phyloP scores from a whole-genome alignment of 2,329 filamentous ascomycete species.

The Cadophora malorum region DNA sequence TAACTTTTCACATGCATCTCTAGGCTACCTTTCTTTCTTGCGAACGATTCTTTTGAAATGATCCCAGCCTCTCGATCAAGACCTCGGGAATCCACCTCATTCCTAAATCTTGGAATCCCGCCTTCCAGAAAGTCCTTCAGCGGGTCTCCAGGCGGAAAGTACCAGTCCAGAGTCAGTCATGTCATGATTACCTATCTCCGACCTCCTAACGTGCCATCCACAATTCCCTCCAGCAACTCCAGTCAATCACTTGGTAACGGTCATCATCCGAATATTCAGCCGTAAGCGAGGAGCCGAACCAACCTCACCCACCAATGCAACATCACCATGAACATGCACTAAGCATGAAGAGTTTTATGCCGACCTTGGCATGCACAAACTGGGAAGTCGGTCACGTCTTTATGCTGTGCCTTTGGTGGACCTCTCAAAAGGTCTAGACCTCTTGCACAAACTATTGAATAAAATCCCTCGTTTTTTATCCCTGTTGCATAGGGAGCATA shows the following conservation, averaged over 20 bases:
- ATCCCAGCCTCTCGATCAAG: not conserved
- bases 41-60: not conserved
- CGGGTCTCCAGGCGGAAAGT: not conserved
- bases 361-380: conserved; percentile 13
- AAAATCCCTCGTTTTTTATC: not conserved
- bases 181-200: not conserved
- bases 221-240: not conserved
- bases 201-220: not conserved
- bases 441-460: conserved; percentile 14
- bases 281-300: not conserved
- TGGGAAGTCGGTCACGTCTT: not conserved
- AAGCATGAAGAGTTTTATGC: conserved; percentile 13
- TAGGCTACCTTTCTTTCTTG: not conserved
- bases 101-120: not conserved
- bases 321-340: not conserved
- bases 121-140: not conserved
- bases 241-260: not conserved
- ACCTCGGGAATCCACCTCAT: not conserved
- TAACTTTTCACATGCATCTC: not conserved
- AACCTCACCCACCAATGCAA: not conserved
- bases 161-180: not conserved
- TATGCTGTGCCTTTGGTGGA: not conserved
- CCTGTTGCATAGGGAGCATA: not conserved
- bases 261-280: not conserved
- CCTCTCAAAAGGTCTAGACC: not conserved